Conservation (phyloP, 2,329 filamentous ascomycete genomes). For the Diaporthe vaccinii region DNA sequence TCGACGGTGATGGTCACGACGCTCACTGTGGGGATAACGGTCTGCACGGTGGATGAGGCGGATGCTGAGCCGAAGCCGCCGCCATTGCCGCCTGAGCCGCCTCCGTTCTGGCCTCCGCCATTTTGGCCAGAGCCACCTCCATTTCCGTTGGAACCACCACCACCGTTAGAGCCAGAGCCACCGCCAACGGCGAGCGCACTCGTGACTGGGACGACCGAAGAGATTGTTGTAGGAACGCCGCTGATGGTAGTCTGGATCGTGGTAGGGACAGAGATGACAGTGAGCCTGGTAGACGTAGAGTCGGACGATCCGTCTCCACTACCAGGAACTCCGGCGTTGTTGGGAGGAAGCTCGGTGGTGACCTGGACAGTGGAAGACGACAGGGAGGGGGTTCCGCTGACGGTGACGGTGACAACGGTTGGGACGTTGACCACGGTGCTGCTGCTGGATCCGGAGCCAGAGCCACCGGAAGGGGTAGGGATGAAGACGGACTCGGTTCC, state of each 20-base stretch:
- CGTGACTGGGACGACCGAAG: neutral
- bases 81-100: neutral
- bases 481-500: conserved; percentile 30
- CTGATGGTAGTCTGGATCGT: conserved; percentile 23
- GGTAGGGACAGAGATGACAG: conserved; percentile 21
- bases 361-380: conserved; percentile 22
- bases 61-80: neutral
- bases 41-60: conserved; percentile 22
- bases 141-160: neutral
- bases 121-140: neutral
- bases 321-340: conserved; percentile 4
- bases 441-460: neutral
- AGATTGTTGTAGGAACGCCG: conserved; percentile 17
- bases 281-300: neutral
- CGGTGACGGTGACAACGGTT: conserved; percentile 25
- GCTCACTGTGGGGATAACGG: conserved; percentile 19
- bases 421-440: conserved; percentile 20
- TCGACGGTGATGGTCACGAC: conserved; percentile 27
- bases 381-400: conserved; percentile 2
- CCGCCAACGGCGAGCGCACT: conserved; percentile 2
- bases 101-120: neutral
- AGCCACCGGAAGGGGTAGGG: neutral
- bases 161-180: neutral
- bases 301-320: neutral
- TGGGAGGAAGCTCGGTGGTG: conserved; percentile 4